phyloP scores from a whole-genome alignment of 805 yeast genomes.

The Ogataea angusta region DNA sequence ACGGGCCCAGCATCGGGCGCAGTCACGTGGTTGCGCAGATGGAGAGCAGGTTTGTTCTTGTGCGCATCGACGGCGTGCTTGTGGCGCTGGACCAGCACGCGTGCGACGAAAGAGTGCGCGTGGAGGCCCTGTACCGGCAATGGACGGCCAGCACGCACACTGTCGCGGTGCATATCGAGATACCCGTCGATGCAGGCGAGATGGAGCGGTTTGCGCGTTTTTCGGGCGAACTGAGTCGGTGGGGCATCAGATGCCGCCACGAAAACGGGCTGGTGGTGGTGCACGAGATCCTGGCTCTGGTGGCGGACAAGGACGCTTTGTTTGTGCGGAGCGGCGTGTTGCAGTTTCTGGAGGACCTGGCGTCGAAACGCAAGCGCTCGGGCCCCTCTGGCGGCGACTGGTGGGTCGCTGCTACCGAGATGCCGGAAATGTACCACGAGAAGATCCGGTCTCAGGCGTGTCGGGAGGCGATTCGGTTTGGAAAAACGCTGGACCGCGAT shows the following conservation, averaged over 20 bases:
- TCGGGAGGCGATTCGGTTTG: constrained; percentile 68
- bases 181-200: constrained; percentile 33
- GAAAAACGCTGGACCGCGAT: constrained; percentile 41
- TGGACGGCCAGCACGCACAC: constrained; percentile 25
- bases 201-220: constrained; percentile 30
- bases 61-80: constrained; percentile 28
- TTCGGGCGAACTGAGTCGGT: constrained; percentile 17
- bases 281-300: constrained; percentile 38
- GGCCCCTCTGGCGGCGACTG: constrained; percentile 22
- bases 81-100: constrained; percentile 79
- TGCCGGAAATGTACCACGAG: constrained; percentile 53
- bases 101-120: constrained; percentile 67
- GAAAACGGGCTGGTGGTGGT: constrained; percentile 26
- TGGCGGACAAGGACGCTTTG: constrained; percentile 18
- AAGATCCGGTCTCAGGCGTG: constrained; percentile 62
- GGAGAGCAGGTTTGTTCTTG: constrained; percentile 60
- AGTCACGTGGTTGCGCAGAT: constrained; percentile 49
- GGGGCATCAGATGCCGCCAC: constrained; percentile 41
- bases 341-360: constrained; percentile 44
- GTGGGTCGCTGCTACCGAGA: constrained; percentile 37
- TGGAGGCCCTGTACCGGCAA: constrained; percentile 48
- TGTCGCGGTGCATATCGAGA: constrained; percentile 3
- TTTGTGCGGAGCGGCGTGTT: constrained; percentile 38
- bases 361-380: constrained; percentile 27
- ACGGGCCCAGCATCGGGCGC: constrained; percentile 4